phyloP scores from a whole-genome alignment of 2,329 filamentous ascomycete genomes.

The Cyphellophora europaea region DNA sequence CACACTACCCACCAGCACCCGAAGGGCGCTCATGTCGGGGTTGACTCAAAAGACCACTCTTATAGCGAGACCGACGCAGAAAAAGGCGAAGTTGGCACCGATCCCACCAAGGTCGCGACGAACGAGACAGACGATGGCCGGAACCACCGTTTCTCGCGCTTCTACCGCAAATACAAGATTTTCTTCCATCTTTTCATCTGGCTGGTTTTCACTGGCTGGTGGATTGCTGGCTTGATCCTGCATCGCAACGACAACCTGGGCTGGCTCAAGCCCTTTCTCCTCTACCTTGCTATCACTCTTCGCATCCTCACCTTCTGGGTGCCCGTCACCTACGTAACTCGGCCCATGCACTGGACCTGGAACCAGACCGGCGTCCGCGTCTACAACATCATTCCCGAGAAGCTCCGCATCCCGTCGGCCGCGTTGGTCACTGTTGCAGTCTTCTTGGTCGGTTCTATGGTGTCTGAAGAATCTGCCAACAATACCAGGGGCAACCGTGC shows the following conservation, averaged over 20 bases:
- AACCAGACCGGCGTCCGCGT: constrained; percentile 51
- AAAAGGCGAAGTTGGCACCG: constrained; percentile 28
- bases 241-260: constrained; percentile 62
- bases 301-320: constrained; percentile 67
- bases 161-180: constrained; percentile 39
- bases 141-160: constrained; percentile 23
- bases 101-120: constrained; percentile 15
- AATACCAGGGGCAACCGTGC: constrained; percentile 75
- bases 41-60: constrained; percentile 20
- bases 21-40: constrained; percentile 2
- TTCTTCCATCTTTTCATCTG: constrained; percentile 33
- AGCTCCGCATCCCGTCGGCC: constrained; percentile 53
- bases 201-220: constrained; percentile 48
- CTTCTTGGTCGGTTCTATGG: constrained; percentile 71
- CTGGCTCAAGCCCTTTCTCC: constrained; percentile 75
- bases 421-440: constrained; percentile 57
- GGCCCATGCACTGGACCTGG: constrained; percentile 61
- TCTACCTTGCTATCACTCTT: constrained; percentile 67
- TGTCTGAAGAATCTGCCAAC: constrained; percentile 57
- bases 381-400: constrained; percentile 56
- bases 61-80: constrained; percentile 27
- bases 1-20: constrained; percentile 22
- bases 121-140: constrained; percentile 25
- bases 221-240: constrained; percentile 64
- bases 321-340: constrained; percentile 56